Percentiles rank a stretch among this genome's conserved stretches.
Evolutionary conservation across 1,284 basidiomycete genomes (phyloP).

Genomic region (Puccinia polysora): DNA sequence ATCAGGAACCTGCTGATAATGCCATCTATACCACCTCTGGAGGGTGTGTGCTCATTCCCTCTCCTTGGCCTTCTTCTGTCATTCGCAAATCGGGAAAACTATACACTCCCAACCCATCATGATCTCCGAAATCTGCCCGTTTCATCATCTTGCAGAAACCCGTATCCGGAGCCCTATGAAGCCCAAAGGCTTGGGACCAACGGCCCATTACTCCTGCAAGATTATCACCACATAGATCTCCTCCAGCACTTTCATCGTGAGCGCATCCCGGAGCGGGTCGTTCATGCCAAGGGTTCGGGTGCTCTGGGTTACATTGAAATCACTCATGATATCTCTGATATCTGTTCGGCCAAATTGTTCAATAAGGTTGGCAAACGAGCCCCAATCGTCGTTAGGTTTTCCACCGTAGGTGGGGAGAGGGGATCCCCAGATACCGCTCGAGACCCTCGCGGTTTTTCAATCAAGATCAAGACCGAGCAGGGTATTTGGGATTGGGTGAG

Average conservation of each 20-base stretch:
- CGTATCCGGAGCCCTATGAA: conserved; percentile 43
- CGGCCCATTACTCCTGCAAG: conserved; percentile 78
- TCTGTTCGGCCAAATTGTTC: conserved; percentile 71
- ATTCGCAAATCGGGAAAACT: background rate
- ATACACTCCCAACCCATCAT: background rate
- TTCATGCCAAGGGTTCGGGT: conserved; percentile 42
- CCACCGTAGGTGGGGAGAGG: conserved; percentile 64
- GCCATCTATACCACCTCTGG: conserved; percentile 37
- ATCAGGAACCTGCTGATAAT: conserved; percentile 10
- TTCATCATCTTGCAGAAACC: conserved; percentile 2
- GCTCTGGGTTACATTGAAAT: conserved; percentile 39
- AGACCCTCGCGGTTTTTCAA: conserved; percentile 83
- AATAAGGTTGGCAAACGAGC: conserved; percentile 66
- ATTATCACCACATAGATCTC: conserved; percentile 47
- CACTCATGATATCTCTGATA: conserved; percentile 73
- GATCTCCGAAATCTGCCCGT: too few relatives aligned
- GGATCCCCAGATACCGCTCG: conserved; percentile 85
- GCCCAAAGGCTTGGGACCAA: conserved; percentile 67
- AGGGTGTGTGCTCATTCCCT: conserved; percentile 10
- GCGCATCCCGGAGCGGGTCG: conserved; percentile 51
- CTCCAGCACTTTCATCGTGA: conserved; percentile 48
- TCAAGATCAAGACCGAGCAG: conserved; percentile 83
- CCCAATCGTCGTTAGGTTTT: conserved; percentile 54
- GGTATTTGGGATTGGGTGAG: conserved; percentile 82
- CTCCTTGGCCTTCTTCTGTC: background rate